These are phyloP conservation scores for Auricularia auricula-judae DNA, from an alignment of 768 basidiomycete genomes.

Conservation along the genomic window DNA sequence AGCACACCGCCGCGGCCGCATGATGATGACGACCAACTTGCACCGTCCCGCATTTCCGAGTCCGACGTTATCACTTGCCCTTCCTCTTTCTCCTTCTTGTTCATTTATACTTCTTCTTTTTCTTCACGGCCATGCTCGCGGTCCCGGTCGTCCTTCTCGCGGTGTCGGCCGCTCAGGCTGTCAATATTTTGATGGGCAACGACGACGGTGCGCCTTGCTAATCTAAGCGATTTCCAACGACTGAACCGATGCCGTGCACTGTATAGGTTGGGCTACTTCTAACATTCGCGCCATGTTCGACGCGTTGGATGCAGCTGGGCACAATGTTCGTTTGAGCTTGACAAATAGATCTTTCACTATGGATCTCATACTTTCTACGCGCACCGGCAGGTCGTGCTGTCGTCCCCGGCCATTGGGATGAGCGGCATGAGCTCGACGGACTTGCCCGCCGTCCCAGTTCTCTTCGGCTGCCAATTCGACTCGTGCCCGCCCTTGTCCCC, in stretches of 20 bases:
- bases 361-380: too few species aligned
- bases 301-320: slow-evolving; percentile 14
- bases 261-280: slow-evolving; percentile 19
- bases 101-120: too few species aligned
- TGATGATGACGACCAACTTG: too few species aligned
- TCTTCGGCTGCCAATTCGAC: slow-evolving; percentile 29
- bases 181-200: slow-evolving; percentile 17
- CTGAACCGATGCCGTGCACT: too few species aligned
- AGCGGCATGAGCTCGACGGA: slow-evolving; percentile 36
- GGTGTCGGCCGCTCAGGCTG: neutral
- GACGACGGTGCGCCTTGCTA: slow-evolving; percentile 14
- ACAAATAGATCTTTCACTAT: neutral
- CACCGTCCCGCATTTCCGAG: too few species aligned
- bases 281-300: slow-evolving; percentile 21
- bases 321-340: slow-evolving; percentile 12
- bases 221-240: too few species aligned
- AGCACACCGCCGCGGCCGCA: too few species aligned
- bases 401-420: slow-evolving; percentile 33
- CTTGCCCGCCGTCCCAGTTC: slow-evolving; percentile 16
- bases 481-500: slow-evolving; percentile 32
- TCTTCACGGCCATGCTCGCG: too few species aligned
- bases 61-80: too few species aligned
- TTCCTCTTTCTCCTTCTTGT: too few species aligned
- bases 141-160: neutral
- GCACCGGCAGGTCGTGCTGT: slow-evolving; percentile 24